Percentiles rank a stretch among this genome's conserved stretches.
phyloP scores from a whole-genome alignment of 2,329 filamentous ascomycete genomes.

The Neoscytalidium dimidiatum region DNA sequence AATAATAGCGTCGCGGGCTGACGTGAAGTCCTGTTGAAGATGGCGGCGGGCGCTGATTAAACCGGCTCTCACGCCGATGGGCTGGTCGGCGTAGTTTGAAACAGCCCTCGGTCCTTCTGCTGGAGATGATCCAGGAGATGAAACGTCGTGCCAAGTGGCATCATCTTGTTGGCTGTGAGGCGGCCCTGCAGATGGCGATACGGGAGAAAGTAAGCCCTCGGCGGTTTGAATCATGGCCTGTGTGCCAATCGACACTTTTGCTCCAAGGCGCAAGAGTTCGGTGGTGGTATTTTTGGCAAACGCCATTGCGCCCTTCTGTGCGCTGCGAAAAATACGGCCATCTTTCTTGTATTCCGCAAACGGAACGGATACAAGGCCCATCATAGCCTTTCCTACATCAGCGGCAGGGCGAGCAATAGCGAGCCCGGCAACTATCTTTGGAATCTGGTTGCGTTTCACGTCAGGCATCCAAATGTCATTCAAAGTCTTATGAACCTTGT shows the following conservation, averaged over 20 bases:
- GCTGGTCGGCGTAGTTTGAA: constrained; percentile 91
- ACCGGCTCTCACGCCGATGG: constrained; percentile 83
- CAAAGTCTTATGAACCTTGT: constrained; percentile 82
- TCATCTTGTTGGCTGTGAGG: constrained; percentile 19
- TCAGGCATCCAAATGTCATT: constrained; percentile 98
- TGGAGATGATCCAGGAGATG: constrained; percentile 35
- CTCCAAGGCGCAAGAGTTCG: constrained; percentile 90
- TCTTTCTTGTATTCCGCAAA: constrained; percentile 94
- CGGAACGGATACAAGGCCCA: constrained; percentile 83
- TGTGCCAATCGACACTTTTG: constrained; percentile 91
- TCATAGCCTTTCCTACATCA: constrained; percentile 85
- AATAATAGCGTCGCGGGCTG: constrained; percentile 88
- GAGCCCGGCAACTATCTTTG: constrained; percentile 82
- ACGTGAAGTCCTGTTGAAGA: constrained; percentile 81
- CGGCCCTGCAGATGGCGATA: constrained; percentile 19
- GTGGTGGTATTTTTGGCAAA: constrained; percentile 94
- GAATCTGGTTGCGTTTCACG: constrained; percentile 84
- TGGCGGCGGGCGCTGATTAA: constrained; percentile 80
- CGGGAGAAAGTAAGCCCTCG: constrained; percentile 69
- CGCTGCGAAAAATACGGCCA: constrained; percentile 84
- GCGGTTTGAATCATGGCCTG: constrained; percentile 90
- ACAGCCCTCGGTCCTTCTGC: constrained; percentile 76
- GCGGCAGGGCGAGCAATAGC: constrained; percentile 88
- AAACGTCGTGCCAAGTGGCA: constrained; percentile 58
- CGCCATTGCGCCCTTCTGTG: constrained; percentile 84